These are phyloP conservation scores for Sphagnum fallax DNA, from an alignment of 228 moss, liverwort and hornwort genomes.

Conservation along the genomic window DNA sequence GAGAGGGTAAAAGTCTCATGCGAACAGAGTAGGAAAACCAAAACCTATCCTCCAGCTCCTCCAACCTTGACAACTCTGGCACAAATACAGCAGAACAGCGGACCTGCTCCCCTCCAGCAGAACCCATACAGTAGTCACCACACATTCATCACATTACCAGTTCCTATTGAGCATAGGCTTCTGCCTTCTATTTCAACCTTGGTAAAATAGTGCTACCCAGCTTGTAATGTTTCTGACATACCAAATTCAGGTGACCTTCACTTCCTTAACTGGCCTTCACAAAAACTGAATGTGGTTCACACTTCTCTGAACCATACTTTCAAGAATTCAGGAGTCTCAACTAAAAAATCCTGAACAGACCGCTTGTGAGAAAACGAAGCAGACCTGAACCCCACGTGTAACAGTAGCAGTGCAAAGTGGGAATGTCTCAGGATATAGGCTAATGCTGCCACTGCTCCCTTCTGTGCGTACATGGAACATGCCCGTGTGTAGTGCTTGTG, in stretches of 20 bases:
- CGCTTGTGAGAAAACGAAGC: background rate
- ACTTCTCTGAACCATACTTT: too few relatives aligned
- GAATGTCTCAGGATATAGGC: constrained; percentile 63
- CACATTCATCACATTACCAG: too few relatives aligned
- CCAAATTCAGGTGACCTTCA: too few relatives aligned
- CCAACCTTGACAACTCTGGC: constrained; percentile 62
- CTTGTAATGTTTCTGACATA: too few relatives aligned
- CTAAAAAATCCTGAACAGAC: too few relatives aligned
- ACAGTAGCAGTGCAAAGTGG: constrained; percentile 59
- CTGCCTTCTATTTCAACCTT: too few relatives aligned
- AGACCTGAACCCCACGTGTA: constrained; percentile 74
- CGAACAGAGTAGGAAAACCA: constrained; percentile 82
- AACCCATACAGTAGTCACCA: background rate
- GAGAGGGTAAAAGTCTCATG: constrained; percentile 56
- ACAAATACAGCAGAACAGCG: constrained; percentile 84
- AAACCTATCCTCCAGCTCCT: constrained; percentile 42
- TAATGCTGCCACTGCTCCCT: constrained; percentile 65
- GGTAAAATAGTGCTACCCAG: too few relatives aligned
- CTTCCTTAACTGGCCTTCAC: too few relatives aligned
- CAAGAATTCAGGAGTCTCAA: too few relatives aligned
- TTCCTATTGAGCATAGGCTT: too few relatives aligned
- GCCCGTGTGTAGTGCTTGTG: constrained; percentile 50
- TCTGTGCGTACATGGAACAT: constrained; percentile 63
- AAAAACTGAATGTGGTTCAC: too few relatives aligned
- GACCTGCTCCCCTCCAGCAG: constrained; percentile 43